phyloP scores from a whole-genome alignment of 331 rosid genomes.

The Prunus yedoensis region DNA sequence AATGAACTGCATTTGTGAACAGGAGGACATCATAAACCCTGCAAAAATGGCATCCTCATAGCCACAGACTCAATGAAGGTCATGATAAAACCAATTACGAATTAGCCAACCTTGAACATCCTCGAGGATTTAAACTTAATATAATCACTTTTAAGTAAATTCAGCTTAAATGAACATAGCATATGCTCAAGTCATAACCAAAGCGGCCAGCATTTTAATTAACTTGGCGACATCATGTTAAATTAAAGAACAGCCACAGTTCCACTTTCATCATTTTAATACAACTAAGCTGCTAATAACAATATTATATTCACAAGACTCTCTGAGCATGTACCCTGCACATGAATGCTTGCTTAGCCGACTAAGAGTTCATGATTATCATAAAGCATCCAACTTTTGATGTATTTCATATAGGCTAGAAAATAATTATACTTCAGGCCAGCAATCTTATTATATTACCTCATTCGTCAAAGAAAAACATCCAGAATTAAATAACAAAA shows the following conservation, averaged over 20 bases:
- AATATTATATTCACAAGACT: neutral
- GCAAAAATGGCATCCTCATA: neutral
- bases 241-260: neutral
- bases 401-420: neutral
- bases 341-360: neutral
- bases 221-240: neutral
- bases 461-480: neutral
- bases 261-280: neutral
- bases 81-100: neutral
- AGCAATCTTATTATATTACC: neutral
- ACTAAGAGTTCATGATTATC: neutral
- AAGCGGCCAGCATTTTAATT: neutral
- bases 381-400: no score
- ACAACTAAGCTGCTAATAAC: neutral
- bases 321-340: neutral
- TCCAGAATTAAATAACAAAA: neutral
- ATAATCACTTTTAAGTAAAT: neutral
- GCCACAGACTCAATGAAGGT: neutral
- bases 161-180: neutral
- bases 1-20: no score
- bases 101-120: neutral
- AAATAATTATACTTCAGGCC: neutral
- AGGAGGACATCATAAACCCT: neutral
- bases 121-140: neutral
- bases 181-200: neutral